Evolutionary conservation across 768 basidiomycete genomes (phyloP), one percentile per base, ranked within the genome.

Genomic region (Daedalea quercina): DNA sequence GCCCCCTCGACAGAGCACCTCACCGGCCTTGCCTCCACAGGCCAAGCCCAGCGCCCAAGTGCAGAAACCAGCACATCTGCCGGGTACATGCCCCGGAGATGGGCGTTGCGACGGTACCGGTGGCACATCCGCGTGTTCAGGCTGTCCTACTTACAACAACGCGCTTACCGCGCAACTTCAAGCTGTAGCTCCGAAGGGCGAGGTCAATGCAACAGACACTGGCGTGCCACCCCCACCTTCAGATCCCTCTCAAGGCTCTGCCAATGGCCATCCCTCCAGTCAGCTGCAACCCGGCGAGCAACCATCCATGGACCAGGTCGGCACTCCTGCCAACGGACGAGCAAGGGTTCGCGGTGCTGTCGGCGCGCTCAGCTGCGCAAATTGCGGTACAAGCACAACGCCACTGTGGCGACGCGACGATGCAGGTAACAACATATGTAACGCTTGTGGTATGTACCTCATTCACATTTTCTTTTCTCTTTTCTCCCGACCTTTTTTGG

Each of bases 91-190:
- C 70, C 96, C 96, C 3, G 96, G 96, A 53, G 96, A 97, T 71
- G 96, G 96, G 31, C 81, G 90, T 60, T 99, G 96, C 72, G 92
- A 99, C 71, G 96, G 96, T 59, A 94, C 91, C 12, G 96, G 96
- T 62, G 96, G 96, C 50, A 84, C 92, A 58, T 82, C 82, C 54
- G 86, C 90, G 57, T 99, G 96, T 69, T 81, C 86, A 58, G 96
- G 96, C 43, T 99, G 96, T 68, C 96, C 96, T 12, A 94, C 95
- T 28, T 93, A 84, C 73, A 99, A 97, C 76, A 99, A 99, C 65
- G 79, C 78, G 49, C 51, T 54, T 15, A 54, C 53, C 51, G 49
- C 57, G 49, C 50, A 52, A 15, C 40, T 54, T 50, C 54, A 57
- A 44, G 43, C 65, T 42, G 55, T 56, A 51, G 61, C 68, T 51